These are phyloP conservation scores for Escallonia rubra DNA, from an alignment of 129 eudicot species.

Conservation along the genomic window DNA sequence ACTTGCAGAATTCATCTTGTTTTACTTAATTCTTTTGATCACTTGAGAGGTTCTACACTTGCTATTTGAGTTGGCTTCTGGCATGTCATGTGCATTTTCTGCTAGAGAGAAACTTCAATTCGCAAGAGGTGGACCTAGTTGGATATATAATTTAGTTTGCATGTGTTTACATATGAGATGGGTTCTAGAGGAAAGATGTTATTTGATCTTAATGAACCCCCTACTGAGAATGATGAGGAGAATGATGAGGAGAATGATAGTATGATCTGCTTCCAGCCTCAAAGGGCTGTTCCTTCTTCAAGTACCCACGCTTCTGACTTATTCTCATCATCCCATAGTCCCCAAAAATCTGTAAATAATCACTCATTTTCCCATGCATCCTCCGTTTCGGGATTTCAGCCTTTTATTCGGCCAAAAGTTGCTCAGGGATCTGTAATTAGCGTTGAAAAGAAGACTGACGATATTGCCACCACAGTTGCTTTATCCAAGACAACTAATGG, in stretches of 20 bases:
- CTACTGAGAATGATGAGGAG: constrained; percentile 53
- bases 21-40: constrained; percentile 8
- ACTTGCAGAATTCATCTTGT: constrained; percentile 31
- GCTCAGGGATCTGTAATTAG: constrained; percentile 31
- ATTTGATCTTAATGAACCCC: constrained; percentile 88
- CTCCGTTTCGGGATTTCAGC: constrained; percentile 92
- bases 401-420: constrained; percentile 54
- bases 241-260: constrained; percentile 53
- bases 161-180: constrained; percentile 63
- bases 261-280: constrained; percentile 58
- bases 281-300: constrained; percentile 64
- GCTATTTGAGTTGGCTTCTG: constrained; percentile 9
- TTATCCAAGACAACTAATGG: constrained; percentile 11
- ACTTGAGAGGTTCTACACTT: constrained; percentile 18
- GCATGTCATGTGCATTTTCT: constrained; percentile 24
- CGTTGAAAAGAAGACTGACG: constrained; percentile 26
- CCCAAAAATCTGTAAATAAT: constrained; percentile 55
- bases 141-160: constrained; percentile 24
- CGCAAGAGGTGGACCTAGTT: constrained; percentile 20
- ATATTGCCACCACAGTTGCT: constrained; percentile 9
- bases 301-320: constrained; percentile 40
- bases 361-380: constrained; percentile 87
- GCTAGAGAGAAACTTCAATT: constrained; percentile 7
- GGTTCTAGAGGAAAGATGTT: constrained; percentile 69
- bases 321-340: constrained; percentile 37